Base-by-base conservation (phyloP, 2,329 filamentous ascomycete genomes). In the Colletotrichum horii region DNA sequence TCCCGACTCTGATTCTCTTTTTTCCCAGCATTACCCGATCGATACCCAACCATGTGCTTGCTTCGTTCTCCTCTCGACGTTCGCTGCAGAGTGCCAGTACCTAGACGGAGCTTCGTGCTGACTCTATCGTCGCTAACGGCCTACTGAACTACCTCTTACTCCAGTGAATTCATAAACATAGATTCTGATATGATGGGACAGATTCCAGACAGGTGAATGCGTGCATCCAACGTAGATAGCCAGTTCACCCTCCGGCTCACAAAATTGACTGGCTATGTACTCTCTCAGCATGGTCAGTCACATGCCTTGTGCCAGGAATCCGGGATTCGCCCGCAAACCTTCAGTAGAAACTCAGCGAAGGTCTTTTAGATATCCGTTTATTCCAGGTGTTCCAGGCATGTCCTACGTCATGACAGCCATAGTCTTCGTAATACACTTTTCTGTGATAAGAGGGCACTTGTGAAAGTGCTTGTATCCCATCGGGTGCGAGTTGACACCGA, bases 171-270 rank as follows among this genome's bases (percentile, higher is more conserved):
- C n/a, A n/a, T n/a, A n/a, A n/a, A n/a, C n/a, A n/a, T n/a, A n/a
- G n/a, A n/a, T n/a, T 2, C 8, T 3, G 7, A n/a, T 3, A 16
- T n/a, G 38, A 3, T 48, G 1, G 4, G 36, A 0, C 9, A 48
- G 19, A 12, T 19, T n/a, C 38, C 0, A 48, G 19, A n/a, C 38
- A n/a, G 19, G n/a, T 0, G 0, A n/a, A n/a, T 48, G 38, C 3
- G 1, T n/a, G 38, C 9, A 12, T 48, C 19, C 19, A 48, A 16
- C n/a, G 38, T 48, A 48, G 38, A 48, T 7, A 48, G 19, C 19
- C 19, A n/a, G 19, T 19, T 11, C 1, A n/a, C 38, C 19, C 19
- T 48, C 0, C 38, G 38, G n/a, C n/a, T n/a, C n/a, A n/a, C n/a
- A n/a, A n/a, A n/a, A n/a, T n/a, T n/a, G n/a, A n/a, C n/a, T n/a